These are phyloP conservation scores for Calvatia gigantea DNA, from an alignment of 768 basidiomycete species.

Conservation along the genomic window DNA sequence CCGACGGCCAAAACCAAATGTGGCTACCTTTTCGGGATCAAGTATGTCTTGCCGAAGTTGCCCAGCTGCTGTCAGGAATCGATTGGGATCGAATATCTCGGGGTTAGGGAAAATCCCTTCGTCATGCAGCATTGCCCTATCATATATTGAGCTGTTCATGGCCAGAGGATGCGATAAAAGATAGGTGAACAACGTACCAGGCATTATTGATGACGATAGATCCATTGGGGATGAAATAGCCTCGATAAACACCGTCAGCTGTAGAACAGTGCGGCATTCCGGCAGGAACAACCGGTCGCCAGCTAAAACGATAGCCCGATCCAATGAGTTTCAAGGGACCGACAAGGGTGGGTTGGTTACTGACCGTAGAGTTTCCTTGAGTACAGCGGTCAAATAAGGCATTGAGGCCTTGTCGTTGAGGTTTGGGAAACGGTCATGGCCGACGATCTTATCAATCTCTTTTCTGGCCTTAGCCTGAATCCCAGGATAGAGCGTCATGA, in stretches of 20 bases:
- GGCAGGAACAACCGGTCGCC: constrained; percentile 10
- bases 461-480: constrained; percentile 25
- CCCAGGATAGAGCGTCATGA: constrained; percentile 29
- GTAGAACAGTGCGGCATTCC: constrained; percentile 26
- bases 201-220: constrained; percentile 23
- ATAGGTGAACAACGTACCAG: constrained; percentile 13
- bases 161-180: neutral
- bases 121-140: constrained; percentile 23
- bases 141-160: neutral
- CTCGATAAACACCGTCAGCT: constrained; percentile 32
- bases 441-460: constrained; percentile 28
- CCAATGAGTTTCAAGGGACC: constrained; percentile 6
- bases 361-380: constrained; percentile 13
- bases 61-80: constrained; percentile 18
- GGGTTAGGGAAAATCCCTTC: constrained; percentile 20
- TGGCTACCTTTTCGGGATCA: constrained; percentile 17
- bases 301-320: neutral
- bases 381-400: constrained; percentile 18
- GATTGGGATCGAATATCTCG: constrained; percentile 21
- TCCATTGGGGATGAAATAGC: constrained; percentile 31
- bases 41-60: constrained; percentile 12
- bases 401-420: constrained; percentile 21
- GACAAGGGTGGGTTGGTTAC: neutral
- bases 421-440: constrained; percentile 22
- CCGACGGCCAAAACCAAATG: constrained; percentile 24